Base-by-base conservation (phyloP, 2,329 filamentous ascomycete genomes). In the Ophiostoma sp. region DNA sequence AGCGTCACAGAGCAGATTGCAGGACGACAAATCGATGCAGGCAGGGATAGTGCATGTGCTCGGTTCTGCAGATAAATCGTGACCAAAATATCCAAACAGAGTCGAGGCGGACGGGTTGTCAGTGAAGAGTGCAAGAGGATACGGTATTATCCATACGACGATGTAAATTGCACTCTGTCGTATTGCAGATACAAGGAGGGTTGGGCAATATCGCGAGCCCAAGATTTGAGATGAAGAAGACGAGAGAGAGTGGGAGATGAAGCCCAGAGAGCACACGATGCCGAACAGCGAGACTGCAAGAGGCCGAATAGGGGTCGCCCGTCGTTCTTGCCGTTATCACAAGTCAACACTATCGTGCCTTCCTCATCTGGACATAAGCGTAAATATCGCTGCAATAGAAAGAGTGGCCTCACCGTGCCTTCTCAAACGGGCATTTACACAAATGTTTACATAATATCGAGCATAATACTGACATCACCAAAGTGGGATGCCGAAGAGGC, bases 11-110 rank as follows among this genome's bases (percentile, higher is more conserved):
- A 66, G 68, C 65, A 65, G 66, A 68, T 65, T 68, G 69, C 69
- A 68, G 69, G 69, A 68, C 65, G 67, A 68, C 66, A 68, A 62
- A 44, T 68, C 57, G 67, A 68, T 70, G 66, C 69, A 65, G 54
- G 66, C 52, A 31, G 13, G 52, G 52, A 23, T 27, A 13, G 52
- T 57, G 10, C 44, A 57, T 27, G 8, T 54, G n/a, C n/a, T 48
- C 44, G 44, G 44, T 4, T n/a, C 1, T 48, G 44, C 44, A 41
- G 39, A 41, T 41, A 41, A 48, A 31, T 31, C 27, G 27, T 31
- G 27, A 31, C 20, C 17, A n/a, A n/a, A n/a, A n/a, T 7, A 48
- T 48, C 5, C 17, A 48, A 44, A n/a, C 17, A n/a, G 1, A 48
- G 44, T 20, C 20, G 17, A 48, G 20, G 6, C 5, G 5, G 7